These are phyloP conservation scores for Rutstroemia sydowiana DNA, from an alignment of 2,329 filamentous ascomycete genomes.

Conservation along the genomic window DNA sequence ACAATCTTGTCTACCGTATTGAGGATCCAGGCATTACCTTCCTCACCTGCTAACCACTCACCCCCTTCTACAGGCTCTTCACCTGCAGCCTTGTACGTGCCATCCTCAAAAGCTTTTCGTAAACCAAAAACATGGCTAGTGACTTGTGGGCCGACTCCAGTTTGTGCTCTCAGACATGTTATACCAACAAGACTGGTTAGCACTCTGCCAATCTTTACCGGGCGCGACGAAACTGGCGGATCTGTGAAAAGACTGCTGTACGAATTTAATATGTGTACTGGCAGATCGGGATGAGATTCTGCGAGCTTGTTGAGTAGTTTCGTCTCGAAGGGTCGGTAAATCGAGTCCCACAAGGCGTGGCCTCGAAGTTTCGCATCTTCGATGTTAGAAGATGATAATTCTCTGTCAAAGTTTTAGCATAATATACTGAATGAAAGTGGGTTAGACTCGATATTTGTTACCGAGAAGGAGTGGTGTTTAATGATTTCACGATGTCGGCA, in stretches of 20 bases:
- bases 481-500: constrained; percentile 40
- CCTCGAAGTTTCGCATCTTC: constrained; percentile 50
- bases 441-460: not conserved
- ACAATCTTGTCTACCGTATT: constrained; percentile 55
- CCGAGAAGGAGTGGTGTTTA: constrained; percentile 50
- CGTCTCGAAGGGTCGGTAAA: constrained; percentile 67
- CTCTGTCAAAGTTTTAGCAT: constrained; percentile 9
- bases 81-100: constrained; percentile 42
- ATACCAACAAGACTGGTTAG: constrained; percentile 69
- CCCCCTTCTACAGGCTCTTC: constrained; percentile 42
- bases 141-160: constrained; percentile 76
- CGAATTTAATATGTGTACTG: constrained; percentile 71
- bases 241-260: constrained; percentile 70
- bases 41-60: constrained; percentile 56
- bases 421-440: not conserved
- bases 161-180: constrained; percentile 68
- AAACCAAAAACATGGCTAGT: constrained; percentile 75
- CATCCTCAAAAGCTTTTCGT: constrained; percentile 67
- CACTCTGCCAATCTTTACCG: constrained; percentile 56
- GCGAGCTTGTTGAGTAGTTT: constrained; percentile 67
- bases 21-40: constrained; percentile 58
- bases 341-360: constrained; percentile 61
- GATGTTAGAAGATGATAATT: constrained; percentile 40
- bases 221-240: constrained; percentile 39
- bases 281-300: constrained; percentile 71